Evolutionary conservation across 1,284 basidiomycete genomes (phyloP).

Genomic region (Amylostereum areolatum): DNA sequence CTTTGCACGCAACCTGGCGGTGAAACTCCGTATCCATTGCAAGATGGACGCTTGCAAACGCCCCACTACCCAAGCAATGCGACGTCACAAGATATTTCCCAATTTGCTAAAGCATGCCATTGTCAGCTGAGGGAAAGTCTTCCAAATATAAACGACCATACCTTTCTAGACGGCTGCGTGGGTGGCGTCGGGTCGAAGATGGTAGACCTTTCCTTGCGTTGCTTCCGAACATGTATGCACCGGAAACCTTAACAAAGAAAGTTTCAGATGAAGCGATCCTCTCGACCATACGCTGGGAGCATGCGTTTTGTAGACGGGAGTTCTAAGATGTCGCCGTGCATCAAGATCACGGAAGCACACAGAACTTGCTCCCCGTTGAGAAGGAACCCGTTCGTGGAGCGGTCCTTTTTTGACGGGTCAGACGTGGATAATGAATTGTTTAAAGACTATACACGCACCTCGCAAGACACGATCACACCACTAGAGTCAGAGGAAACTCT

Average conservation of each 20-base stretch:
- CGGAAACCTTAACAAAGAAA: slow-evolving; percentile 46
- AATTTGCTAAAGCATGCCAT: slow-evolving; percentile 31
- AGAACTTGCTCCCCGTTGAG: slow-evolving; percentile 66
- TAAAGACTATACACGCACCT: slow-evolving; percentile 33
- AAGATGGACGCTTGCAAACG: slow-evolving; percentile 78
- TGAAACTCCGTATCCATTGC: slow-evolving; percentile 57
- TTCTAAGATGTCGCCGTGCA: slow-evolving; percentile 66
- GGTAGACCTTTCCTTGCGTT: slow-evolving; percentile 42
- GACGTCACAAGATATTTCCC: slow-evolving; percentile 65
- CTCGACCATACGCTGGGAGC: slow-evolving; percentile 4
- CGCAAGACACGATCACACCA: slow-evolving; percentile 69
- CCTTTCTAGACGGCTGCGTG: slow-evolving; percentile 44
- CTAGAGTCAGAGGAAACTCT: slow-evolving; percentile 67
- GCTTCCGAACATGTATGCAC: slow-evolving; percentile 53
- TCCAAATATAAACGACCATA: slow-evolving; percentile 1
- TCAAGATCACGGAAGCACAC: slow-evolving; percentile 59
- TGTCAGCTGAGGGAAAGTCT: background rate
- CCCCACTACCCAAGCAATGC: slow-evolving; percentile 71
- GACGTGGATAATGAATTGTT: background rate
- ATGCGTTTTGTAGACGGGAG: slow-evolving; percentile 61
- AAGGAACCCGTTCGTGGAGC: slow-evolving; percentile 72
- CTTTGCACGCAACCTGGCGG: slow-evolving; percentile 81
- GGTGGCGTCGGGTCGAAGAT: slow-evolving; percentile 62
- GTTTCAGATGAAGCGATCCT: slow-evolving; percentile 1
- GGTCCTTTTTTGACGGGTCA: slow-evolving; percentile 40